Percentiles rank a stretch among this genome's conserved stretches.
These are phyloP conservation scores for Buddleja alternifolia DNA, from an alignment of 257 asterid species.

Conservation along the genomic window DNA sequence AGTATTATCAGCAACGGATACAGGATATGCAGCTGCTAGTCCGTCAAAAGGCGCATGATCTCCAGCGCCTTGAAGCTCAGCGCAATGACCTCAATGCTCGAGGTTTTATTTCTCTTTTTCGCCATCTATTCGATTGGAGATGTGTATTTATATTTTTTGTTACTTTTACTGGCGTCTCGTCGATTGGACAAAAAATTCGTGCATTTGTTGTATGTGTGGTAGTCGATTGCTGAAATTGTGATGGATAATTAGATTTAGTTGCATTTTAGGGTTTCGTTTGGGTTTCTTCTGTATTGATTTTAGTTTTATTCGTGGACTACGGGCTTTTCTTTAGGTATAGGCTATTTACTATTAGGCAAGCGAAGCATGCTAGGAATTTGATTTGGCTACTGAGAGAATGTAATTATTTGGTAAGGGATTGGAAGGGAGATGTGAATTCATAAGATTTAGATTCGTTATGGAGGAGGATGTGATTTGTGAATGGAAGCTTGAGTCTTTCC, in stretches of 20 bases:
- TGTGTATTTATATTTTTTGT: background rate
- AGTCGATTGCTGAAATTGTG: background rate
- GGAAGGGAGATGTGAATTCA: background rate
- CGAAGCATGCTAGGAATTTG: background rate
- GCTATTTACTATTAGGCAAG: background rate
- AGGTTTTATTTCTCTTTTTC: background rate
- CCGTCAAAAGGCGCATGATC: constrained; percentile 64
- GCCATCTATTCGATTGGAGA: background rate
- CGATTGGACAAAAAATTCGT: background rate
- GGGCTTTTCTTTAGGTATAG: background rate
- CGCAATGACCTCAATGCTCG: constrained; percentile 70
- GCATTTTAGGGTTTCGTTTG: background rate
- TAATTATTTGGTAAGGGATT: background rate
- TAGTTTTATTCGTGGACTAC: background rate
- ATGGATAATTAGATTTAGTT: background rate
- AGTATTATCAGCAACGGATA: constrained; percentile 65
- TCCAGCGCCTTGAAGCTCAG: constrained; percentile 79
- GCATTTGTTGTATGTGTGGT: background rate
- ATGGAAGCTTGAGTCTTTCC: background rate
- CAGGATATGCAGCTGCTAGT: constrained; percentile 65
- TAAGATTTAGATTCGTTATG: background rate
- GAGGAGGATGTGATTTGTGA: background rate
- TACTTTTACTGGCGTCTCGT: background rate
- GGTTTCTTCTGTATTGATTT: background rate
- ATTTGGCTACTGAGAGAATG: background rate